Conservation (phyloP, 2,329 filamentous ascomycete species). For the Alternaria gansuensis region DNA sequence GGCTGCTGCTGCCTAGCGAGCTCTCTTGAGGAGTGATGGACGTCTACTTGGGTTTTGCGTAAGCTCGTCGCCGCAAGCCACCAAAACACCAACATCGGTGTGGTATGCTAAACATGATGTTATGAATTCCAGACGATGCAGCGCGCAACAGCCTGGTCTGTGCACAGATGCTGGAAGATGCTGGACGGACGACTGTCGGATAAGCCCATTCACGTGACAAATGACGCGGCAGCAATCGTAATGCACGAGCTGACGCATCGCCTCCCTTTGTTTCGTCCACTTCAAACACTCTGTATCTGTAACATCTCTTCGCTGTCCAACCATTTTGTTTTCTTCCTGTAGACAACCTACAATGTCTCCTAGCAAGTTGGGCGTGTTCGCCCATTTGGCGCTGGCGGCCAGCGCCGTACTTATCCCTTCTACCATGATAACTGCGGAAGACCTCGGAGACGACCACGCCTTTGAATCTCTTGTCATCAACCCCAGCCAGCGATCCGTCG, state of each 20-base stretch:
- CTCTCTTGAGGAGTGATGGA: neutral
- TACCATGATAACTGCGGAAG: constrained; percentile 35
- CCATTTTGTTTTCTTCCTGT: constrained; percentile 25
- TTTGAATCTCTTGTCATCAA: constrained; percentile 45
- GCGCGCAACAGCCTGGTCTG: neutral
- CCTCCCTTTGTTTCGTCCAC: constrained; percentile 26
- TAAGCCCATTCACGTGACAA: constrained; percentile 21
- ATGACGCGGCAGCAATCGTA: constrained; percentile 22
- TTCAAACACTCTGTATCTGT: constrained; percentile 24
- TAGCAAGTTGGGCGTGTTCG: constrained; percentile 45
- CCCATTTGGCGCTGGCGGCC: constrained; percentile 50
- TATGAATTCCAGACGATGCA: neutral
- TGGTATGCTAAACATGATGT: neutral
- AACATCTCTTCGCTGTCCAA: constrained; percentile 21
- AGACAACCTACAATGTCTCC: constrained; percentile 40
- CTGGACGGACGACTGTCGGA: neutral
- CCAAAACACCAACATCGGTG: neutral
- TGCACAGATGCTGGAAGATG: neutral
- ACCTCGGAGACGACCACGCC: constrained; percentile 44
- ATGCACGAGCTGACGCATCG: constrained; percentile 21
- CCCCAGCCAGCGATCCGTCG: constrained; percentile 45
- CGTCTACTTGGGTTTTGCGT: neutral
- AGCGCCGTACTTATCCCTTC: constrained; percentile 50
- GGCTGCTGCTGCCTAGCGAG: neutral
- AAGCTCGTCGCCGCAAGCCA: neutral